phyloP scores from a whole-genome alignment of 768 basidiomycete species.

The Pisolithus tinctorius region DNA sequence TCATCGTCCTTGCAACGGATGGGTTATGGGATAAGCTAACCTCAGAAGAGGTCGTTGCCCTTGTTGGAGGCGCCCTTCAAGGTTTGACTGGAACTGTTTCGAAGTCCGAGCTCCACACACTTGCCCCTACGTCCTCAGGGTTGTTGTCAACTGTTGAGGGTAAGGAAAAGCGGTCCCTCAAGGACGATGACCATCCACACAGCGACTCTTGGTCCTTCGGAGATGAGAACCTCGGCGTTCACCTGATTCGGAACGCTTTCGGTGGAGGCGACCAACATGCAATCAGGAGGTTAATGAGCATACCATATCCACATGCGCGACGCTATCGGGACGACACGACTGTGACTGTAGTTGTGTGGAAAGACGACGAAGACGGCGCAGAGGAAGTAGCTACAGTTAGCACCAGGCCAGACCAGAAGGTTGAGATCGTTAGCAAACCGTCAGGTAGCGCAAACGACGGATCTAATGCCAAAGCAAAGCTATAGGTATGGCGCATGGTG shows the following conservation, averaged over 20 bases:
- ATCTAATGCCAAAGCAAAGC: constrained; percentile 38
- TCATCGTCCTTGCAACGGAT: constrained; percentile 88
- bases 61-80: constrained; percentile 76
- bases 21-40: constrained; percentile 69
- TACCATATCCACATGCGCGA: constrained; percentile 74
- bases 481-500: constrained; percentile 28
- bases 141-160: constrained; percentile 52
- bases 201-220: constrained; percentile 69
- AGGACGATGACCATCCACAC: constrained; percentile 13
- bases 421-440: background rate
- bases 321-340: constrained; percentile 80
- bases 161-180: constrained; percentile 37
- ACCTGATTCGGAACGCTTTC: constrained; percentile 87
- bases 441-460: background rate
- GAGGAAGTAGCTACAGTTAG: constrained; percentile 23
- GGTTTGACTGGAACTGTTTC: constrained; percentile 62
- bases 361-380: constrained; percentile 44
- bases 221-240: constrained; percentile 73
- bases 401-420: background rate
- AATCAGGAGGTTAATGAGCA: constrained; percentile 64
- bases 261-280: constrained; percentile 66
- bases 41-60: constrained; percentile 81
- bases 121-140: constrained; percentile 52
- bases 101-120: constrained; percentile 46
- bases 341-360: constrained; percentile 83